A percentile compares a stretch with the other conserved stretches of the same genome.
Conservation (phyloP, 2,329 filamentous ascomycete genomes). For the Ophiocordyceps unilateralis region DNA sequence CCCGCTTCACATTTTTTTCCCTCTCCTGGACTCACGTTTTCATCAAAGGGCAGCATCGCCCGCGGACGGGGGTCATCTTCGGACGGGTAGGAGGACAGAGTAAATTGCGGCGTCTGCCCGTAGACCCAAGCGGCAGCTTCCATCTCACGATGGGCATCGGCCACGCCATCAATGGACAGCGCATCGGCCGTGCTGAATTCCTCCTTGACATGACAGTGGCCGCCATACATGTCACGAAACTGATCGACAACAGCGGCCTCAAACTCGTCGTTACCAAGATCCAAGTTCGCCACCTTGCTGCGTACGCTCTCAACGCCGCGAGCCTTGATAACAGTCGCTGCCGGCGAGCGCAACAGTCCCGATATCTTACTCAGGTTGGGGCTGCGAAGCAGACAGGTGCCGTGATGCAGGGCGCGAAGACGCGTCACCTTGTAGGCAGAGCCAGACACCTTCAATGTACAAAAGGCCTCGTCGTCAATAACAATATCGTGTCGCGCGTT, state of each 20-base stretch:
- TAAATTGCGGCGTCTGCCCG: slow-evolving; percentile 72
- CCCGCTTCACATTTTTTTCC: neutral
- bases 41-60: slow-evolving; percentile 27
- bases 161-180: slow-evolving; percentile 31
- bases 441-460: slow-evolving; percentile 67
- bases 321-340: slow-evolving; percentile 57
- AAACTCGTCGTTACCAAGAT: slow-evolving; percentile 29
- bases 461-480: slow-evolving; percentile 27
- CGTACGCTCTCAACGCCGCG: slow-evolving; percentile 84
- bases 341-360: slow-evolving; percentile 59
- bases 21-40: neutral
- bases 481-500: slow-evolving; percentile 93
- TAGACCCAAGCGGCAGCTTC: slow-evolving; percentile 61
- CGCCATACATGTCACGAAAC: slow-evolving; percentile 52
- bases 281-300: slow-evolving; percentile 67
- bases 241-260: slow-evolving; percentile 40
- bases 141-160: slow-evolving; percentile 13
- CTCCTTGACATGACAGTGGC: slow-evolving; percentile 15
- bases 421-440: slow-evolving; percentile 89
- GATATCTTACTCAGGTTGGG: slow-evolving; percentile 56
- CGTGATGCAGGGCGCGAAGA: slow-evolving; percentile 72
- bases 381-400: slow-evolving; percentile 69
- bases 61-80: slow-evolving; percentile 40
- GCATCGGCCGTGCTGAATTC: slow-evolving; percentile 30
- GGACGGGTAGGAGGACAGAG: slow-evolving; percentile 44